A percentile compares a stretch with the other conserved stretches of the same genome.
Evolutionary conservation across 2,329 filamentous ascomycete species (phyloP).

Genomic region (Epichloe coenophiala): DNA sequence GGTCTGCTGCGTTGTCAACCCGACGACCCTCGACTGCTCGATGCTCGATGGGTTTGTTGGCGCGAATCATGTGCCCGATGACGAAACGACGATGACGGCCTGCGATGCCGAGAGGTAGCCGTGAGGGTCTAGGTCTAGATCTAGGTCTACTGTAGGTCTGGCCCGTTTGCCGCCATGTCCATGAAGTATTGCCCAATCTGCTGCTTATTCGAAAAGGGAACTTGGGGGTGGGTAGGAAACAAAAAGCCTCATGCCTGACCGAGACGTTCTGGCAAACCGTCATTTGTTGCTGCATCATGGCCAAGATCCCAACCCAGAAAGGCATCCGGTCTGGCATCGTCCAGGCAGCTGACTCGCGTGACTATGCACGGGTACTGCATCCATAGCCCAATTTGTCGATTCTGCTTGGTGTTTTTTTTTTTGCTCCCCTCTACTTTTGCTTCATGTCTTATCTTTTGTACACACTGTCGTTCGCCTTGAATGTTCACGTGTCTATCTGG

Average conservation of each 20-base stretch:
- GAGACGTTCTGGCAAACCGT: not conserved
- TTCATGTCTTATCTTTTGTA: not conserved
- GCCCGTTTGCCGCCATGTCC: not conserved
- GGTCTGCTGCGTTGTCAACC: not conserved
- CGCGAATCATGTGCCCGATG: not conserved
- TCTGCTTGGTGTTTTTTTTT: no score
- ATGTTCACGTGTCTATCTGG: not conserved
- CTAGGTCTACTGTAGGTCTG: not conserved
- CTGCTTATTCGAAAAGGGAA: not conserved
- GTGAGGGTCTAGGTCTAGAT: no score
- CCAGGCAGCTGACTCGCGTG: conserved; percentile 1
- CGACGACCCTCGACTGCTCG: not conserved
- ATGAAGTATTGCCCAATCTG: not conserved
- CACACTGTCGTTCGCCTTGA: not conserved
- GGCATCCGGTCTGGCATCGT: conserved; percentile 2
- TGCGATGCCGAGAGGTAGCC: not conserved
- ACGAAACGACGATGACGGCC: not conserved
- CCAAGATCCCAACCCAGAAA: not conserved
- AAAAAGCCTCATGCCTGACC: not conserved
- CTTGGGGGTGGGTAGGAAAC: not conserved
- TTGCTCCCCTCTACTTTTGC: not conserved
- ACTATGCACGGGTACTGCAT: not conserved
- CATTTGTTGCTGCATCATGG: conserved; percentile 1
- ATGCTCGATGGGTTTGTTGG: not conserved
- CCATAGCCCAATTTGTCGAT: not conserved